Percentiles rank a stretch among this genome's conserved stretches.
These are phyloP conservation scores for Protomyces arabidopsidicola DNA, from an alignment of 1,139 yeast species.

Conservation along the genomic window DNA sequence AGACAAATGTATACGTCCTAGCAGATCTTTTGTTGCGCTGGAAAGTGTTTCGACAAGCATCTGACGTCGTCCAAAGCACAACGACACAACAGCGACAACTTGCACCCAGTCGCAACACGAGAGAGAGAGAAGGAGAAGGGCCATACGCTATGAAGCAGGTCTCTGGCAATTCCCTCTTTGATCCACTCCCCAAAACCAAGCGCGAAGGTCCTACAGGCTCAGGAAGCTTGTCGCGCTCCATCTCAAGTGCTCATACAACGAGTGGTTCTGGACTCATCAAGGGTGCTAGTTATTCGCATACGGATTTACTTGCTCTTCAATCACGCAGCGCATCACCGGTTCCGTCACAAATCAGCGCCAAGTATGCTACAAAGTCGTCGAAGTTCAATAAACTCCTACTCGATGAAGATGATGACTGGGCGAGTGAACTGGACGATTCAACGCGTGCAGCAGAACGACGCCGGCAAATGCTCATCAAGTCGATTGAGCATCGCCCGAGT, in stretches of 20 bases:
- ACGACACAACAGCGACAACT: too few species aligned
- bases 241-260: background rate
- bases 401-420: constrained; percentile 26
- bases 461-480: constrained; percentile 20
- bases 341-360: constrained; percentile 1
- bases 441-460: constrained; percentile 19
- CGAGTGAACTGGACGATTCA: constrained; percentile 22
- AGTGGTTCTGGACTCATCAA: background rate
- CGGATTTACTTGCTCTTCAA: constrained; percentile 18
- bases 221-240: background rate
- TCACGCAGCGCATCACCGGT: constrained; percentile 23
- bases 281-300: constrained; percentile 24
- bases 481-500: constrained; percentile 23
- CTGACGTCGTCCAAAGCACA: too few species aligned
- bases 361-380: constrained; percentile 8
- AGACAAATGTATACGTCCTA: too few species aligned
- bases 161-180: background rate
- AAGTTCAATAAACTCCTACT: constrained; percentile 17
- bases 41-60: background rate
- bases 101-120: too few species aligned
- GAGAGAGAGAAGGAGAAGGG: too few species aligned
- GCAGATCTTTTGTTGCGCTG: background rate
- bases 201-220: background rate
- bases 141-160: background rate
- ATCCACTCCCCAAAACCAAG: background rate